Base-by-base conservation (phyloP, 2,329 filamentous ascomycete genomes). In the Penicillium hesseltinei region DNA sequence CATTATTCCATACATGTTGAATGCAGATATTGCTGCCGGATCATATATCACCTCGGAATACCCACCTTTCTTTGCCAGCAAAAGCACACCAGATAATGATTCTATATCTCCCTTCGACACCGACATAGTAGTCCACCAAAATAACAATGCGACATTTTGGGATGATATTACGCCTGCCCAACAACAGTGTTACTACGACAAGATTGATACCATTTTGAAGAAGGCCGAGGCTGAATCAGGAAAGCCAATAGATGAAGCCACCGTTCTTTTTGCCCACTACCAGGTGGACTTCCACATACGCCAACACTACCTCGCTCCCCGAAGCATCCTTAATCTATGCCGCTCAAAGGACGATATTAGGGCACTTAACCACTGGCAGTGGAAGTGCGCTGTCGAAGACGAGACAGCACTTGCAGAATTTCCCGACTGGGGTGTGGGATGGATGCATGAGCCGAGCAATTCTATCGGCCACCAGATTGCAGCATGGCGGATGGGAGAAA, bases 231-330 rank as follows among this genome's bases (percentile, higher is more conserved):
- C 9, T 2, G 21, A 43, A 9, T 44, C 11, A 15, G 31, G 46
- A 19, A 27, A 47, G 21, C 25, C 51, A 21, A 48, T 62, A 1
- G 55, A 65, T 29, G 53, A 65, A 36, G 27, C 54, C 6, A 52
- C 63, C 23, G 51, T 64, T 4, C 49, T 62, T 1, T 67, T 69
- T 35, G 70, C 71, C 3, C 66, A 66, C 35, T 73, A 73, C 42
- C 61, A 62, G 17, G 61, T 71, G 4, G 71, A 73, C 42, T 70
- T 63, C n/a, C 72, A 74, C 47, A 66, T 74, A 21, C 68, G 69
- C 15, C 64, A 71, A 21, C 72, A 74, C 42, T 66, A 67, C 31
- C 59, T 70, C 23, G 31, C 56, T 2, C 58, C 61, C 2, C 60
- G 66, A 3, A 66, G 68, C 1, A 38, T 66, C 10, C 35, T 73